Percentiles rank a stretch among this genome's conserved stretches.
These are phyloP conservation scores for Globisporangium camurandrum DNA, from an alignment of 352 stramenopile genomes.

Conservation along the genomic window DNA sequence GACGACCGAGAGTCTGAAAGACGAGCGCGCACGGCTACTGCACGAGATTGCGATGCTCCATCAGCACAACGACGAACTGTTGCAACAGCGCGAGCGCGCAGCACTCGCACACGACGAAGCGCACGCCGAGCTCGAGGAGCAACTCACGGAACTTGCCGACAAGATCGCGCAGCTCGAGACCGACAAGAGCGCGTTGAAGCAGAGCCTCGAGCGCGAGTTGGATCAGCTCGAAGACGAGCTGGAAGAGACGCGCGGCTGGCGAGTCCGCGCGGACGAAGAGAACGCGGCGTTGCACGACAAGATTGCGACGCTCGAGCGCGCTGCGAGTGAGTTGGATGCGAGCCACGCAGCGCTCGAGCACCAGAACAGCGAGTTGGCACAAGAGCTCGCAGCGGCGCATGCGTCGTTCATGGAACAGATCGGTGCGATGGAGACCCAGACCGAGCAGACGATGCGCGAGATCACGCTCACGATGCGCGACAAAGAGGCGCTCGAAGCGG, in stretches of 20 bases:
- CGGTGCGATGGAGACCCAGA: slow-evolving; percentile 19
- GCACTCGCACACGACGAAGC: slow-evolving; percentile 36
- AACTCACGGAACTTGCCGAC: slow-evolving; percentile 45
- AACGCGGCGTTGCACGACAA: slow-evolving; percentile 29
- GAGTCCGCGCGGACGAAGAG: slow-evolving; percentile 39
- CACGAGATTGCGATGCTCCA: slow-evolving; percentile 51
- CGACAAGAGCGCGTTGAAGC: slow-evolving; percentile 25
- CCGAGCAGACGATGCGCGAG: slow-evolving; percentile 30
- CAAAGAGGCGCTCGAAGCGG: slow-evolving; percentile 20
- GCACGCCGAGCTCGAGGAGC: slow-evolving; percentile 46
- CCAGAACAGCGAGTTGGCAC: slow-evolving; percentile 29
- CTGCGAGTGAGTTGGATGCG: slow-evolving; percentile 23
- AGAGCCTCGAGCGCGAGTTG: slow-evolving; percentile 10
- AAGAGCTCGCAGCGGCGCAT: slow-evolving; percentile 15
- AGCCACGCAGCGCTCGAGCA: slow-evolving; percentile 12
- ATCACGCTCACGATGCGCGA: slow-evolving; percentile 19
- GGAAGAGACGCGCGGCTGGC: slow-evolving; percentile 32
- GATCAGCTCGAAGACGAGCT: slow-evolving; percentile 34
- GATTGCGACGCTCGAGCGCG: slow-evolving; percentile 27
- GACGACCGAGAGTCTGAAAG: slow-evolving; percentile 53
- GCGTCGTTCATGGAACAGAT: slow-evolving; percentile 19
- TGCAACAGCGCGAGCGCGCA: slow-evolving; percentile 32
- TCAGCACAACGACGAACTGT: slow-evolving; percentile 32
- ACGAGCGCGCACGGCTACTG: slow-evolving; percentile 42
- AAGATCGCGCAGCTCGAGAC: slow-evolving; percentile 53